phyloP scores from a whole-genome alignment of 371 early-diverging fungal species.

The Chytridium lagenaria region DNA sequence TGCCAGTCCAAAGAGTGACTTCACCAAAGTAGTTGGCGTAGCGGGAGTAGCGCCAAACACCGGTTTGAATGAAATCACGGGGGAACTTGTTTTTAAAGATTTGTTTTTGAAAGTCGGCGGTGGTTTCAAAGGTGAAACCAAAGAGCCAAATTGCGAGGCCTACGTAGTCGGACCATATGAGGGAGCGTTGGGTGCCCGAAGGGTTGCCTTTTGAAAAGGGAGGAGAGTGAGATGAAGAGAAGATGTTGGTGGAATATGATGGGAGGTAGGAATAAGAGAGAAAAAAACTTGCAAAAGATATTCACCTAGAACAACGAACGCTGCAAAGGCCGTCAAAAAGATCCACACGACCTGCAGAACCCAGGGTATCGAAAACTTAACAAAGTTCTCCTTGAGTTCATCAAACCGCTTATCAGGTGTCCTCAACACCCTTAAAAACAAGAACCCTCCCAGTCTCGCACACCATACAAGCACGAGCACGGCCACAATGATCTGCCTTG shows the following conservation, averaged over 20 bases:
- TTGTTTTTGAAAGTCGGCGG: slow-evolving; percentile 52
- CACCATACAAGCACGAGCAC: slow-evolving; percentile 46
- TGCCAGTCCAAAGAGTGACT: slow-evolving; percentile 54
- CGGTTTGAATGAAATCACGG: slow-evolving; percentile 44
- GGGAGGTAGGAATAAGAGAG: background rate
- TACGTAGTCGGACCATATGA: slow-evolving; percentile 43
- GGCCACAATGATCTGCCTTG: slow-evolving; percentile 49
- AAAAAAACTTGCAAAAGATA: background rate
- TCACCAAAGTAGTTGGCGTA: slow-evolving; percentile 64
- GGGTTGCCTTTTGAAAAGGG: slow-evolving; percentile 40
- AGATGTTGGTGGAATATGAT: background rate
- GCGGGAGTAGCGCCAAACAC: slow-evolving; percentile 52
- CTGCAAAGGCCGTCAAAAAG: slow-evolving; percentile 50
- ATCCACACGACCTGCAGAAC: slow-evolving; percentile 54
- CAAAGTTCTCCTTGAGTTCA: slow-evolving; percentile 41
- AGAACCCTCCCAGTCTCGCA: slow-evolving; percentile 46
- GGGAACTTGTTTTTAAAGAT: slow-evolving; percentile 43
- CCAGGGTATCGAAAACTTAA: slow-evolving; percentile 46
- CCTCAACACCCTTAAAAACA: slow-evolving; percentile 40
- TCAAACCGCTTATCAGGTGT: slow-evolving; percentile 50
- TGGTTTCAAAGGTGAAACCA: slow-evolving; percentile 51
- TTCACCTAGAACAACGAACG: slow-evolving; percentile 41
- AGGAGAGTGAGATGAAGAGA: too few species aligned
- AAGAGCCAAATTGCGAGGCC: slow-evolving; percentile 51
- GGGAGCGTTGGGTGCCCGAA: slow-evolving; percentile 32